These are phyloP conservation scores for Scheffersomyces quercinus DNA, from an alignment of 1,139 yeast species.

Conservation along the genomic window DNA sequence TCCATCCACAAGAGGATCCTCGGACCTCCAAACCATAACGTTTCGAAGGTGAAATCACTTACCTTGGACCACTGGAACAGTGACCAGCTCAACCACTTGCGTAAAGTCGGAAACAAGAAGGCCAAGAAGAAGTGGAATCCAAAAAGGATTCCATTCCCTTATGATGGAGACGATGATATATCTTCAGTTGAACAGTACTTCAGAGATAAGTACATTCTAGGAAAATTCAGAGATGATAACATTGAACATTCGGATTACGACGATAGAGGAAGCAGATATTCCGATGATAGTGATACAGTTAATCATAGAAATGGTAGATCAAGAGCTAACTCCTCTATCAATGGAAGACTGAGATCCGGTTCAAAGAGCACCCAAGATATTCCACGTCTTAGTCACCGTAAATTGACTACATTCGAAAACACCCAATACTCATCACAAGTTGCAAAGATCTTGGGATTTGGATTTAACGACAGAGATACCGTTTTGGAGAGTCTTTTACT, in stretches of 20 bases:
- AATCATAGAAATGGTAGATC: conserved; percentile 1
- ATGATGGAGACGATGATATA: conserved; percentile 61
- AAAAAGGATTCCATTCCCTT: conserved; percentile 64
- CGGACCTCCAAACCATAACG: conserved; percentile 47
- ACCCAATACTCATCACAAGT: conserved; percentile 41
- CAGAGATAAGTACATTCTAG: conserved; percentile 53
- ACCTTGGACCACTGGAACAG: conserved; percentile 77
- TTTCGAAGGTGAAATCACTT: conserved; percentile 76
- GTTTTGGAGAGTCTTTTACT: conserved; percentile 52
- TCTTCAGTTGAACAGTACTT: conserved; percentile 46
- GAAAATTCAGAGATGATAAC: conserved; percentile 42
- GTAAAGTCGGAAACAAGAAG: conserved; percentile 63
- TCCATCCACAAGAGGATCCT: conserved; percentile 70
- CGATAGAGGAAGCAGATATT: conserved; percentile 18
- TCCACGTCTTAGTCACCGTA: conserved; percentile 44
- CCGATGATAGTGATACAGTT: conserved; percentile 13
- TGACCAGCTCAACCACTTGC: conserved; percentile 59
- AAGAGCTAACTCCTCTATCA: conserved; percentile 2
- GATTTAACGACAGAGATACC: conserved; percentile 48
- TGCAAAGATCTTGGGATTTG: conserved; percentile 42
- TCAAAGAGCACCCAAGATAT: conserved; percentile 13
- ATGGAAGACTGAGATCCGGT: conserved; percentile 17
- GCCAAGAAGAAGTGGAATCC: conserved; percentile 68
- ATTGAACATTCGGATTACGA: conserved; percentile 25
- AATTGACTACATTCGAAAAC: conserved; percentile 44